phyloP scores from a whole-genome alignment of 1,284 basidiomycete species.

The Microbotryum silenes-acaulis region DNA sequence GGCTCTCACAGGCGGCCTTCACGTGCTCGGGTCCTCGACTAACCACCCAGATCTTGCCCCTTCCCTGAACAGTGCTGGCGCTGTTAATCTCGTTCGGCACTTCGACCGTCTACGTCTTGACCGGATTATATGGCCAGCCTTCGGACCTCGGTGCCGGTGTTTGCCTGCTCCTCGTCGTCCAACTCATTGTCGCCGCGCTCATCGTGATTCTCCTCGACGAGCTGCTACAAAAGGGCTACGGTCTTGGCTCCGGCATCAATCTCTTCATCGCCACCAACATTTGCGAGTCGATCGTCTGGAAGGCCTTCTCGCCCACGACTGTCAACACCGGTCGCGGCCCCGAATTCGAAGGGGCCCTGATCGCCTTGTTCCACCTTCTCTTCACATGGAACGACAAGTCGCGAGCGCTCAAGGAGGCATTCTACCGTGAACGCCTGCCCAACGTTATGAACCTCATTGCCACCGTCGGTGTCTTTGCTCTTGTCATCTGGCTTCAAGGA shows the following conservation, averaged over 20 bases:
- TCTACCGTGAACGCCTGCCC: constrained; percentile 93
- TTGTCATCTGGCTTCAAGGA: constrained; percentile 96
- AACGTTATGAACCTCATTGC: constrained; percentile 97
- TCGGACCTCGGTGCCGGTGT: constrained; percentile 91
- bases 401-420: constrained; percentile 91
- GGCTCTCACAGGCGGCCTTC: not conserved
- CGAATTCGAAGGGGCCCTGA: constrained; percentile 94
- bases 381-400: constrained; percentile 99
- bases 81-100: constrained; percentile 94
- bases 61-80: constrained; percentile 65
- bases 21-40: not conserved
- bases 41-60: too few relatives aligned
- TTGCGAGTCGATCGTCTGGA: constrained; percentile 98
- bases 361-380: constrained; percentile 92
- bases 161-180: constrained; percentile 87
- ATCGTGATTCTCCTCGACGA: constrained; percentile 98
- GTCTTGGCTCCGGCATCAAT: constrained; percentile 95
- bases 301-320: constrained; percentile 96
- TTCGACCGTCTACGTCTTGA: constrained; percentile 93
- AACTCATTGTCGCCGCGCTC: constrained; percentile 84
- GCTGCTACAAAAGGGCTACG: constrained; percentile 97
- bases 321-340: constrained; percentile 96
- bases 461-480: constrained; percentile 82
- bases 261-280: constrained; percentile 99
- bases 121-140: constrained; percentile 92